phyloP scores from a whole-genome alignment of 495 filamentous ascomycete species.

The Neurospora intermedia region DNA sequence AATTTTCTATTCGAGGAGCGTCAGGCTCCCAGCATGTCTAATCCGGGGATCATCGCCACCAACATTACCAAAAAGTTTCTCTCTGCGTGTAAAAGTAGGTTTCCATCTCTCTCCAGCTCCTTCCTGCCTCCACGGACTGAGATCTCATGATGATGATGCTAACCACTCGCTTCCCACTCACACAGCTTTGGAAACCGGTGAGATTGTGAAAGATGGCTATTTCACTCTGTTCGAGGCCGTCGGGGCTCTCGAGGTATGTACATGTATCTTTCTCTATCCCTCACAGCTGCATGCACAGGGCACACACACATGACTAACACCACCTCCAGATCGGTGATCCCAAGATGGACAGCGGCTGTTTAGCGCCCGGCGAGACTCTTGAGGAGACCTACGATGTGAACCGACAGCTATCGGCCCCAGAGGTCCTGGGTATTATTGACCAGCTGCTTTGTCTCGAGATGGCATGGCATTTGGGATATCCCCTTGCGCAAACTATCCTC shows the following conservation, averaged over 20 bases:
- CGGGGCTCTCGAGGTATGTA: slow-evolving; percentile 79
- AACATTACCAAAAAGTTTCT: slow-evolving; percentile 75
- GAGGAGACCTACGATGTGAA: slow-evolving; percentile 80
- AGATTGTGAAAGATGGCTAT: slow-evolving; percentile 85
- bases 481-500: slow-evolving; percentile 87
- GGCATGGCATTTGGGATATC: slow-evolving; percentile 93
- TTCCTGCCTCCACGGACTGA: not conserved
- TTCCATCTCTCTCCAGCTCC: not conserved
- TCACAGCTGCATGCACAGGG: not conserved
- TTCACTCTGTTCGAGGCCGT: slow-evolving; percentile 94
- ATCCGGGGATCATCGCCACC: slow-evolving; percentile 43
- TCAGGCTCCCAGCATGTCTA: slow-evolving; percentile 27
- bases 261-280: not conserved
- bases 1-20: not conserved
- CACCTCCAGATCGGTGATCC: slow-evolving; percentile 79
- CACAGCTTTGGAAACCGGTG: slow-evolving; percentile 62
- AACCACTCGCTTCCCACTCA: slow-evolving; percentile 2
- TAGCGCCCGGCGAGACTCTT: slow-evolving; percentile 63
- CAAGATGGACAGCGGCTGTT: slow-evolving; percentile 93
- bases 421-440: slow-evolving; percentile 90
- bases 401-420: slow-evolving; percentile 52
- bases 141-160: not conserved
- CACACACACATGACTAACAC: not conserved
- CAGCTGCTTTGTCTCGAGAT: slow-evolving; percentile 89
- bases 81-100: slow-evolving; percentile 56